Base-by-base conservation (phyloP, 2,329 filamentous ascomycete genomes). In the Ophiognomonia clavigignenti-juglandacearum region DNA sequence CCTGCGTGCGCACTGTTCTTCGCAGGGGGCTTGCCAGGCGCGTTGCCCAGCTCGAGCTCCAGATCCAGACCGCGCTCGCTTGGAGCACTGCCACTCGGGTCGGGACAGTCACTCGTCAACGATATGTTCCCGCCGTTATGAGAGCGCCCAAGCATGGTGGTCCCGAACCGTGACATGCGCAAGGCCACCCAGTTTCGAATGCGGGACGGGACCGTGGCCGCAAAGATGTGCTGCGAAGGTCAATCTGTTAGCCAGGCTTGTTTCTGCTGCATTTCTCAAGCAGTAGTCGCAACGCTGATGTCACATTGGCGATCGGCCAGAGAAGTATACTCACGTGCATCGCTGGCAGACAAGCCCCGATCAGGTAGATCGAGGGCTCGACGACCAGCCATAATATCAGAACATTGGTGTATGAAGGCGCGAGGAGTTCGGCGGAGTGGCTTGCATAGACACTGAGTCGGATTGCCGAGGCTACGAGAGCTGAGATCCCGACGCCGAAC, bases 271-370 rank as follows among this genome's bases (percentile, higher is more conserved):
- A n/a, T n/a, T n/a, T n/a, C n/a, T 10, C 29, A 13, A 6, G 24
- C 24, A 6, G 24, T 6, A 6, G 24, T 26, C 24, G 24, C 24
- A 26, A 26, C 24, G 24, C 24, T 6, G 6, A 26, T 6, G 24
- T 10, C 24, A 10, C 6, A 6, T 10, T 6, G 24, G 24, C 6
- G 6, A 10, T 10, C 6, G 6, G 24, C 24, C 24, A 0, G 5
- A 3, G 8, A 13, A 5, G 14, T 26, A 14, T 24, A 24, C 48
- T 51, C 19, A 51, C 48, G 35, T 51, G 48, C 48, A 45, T 45
- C 5, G 48, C 48, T 18, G 48, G 48, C 7, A 51, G 37, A n/a
- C 48, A 51, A 3, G 45, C 40, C 18, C 31, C 48, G n/a, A 51
- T 42, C 9, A 51, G 24, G 14, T 51, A 51, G 14, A 51, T 38